Evolutionary conservation across 345 rosid genomes (phyloP), one percentile per base, ranked within the genome.

Genomic region (Citrus reticulata): DNA sequence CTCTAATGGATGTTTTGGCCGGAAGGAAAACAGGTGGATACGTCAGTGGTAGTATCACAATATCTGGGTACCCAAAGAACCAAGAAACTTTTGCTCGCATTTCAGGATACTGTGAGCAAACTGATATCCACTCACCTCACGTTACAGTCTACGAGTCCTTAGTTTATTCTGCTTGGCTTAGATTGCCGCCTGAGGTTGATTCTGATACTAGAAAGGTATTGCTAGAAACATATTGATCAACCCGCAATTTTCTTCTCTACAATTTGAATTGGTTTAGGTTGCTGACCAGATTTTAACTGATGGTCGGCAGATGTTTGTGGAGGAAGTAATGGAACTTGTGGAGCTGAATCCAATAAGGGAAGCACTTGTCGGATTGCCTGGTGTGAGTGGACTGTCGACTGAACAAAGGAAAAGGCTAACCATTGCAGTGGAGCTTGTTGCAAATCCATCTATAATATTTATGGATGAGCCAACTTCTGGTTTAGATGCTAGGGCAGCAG

Each of bases 381-480:
- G 91, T 0, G 88, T 88, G 40, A 83, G 85, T 55, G 93, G 93
- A 34, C 91, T 91, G 46, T 88, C 92, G 27, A 88, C 88, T 0
- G 92, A 88, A 80, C 93, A 88, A 77, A 87, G 92, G 59, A 91
- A 91, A 79, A 85, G 95, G 87, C 79, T 91, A 73, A 91, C 95
- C 2, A 84, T 90, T 65, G 95, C 93, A 4, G 93, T 90, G 32
- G 93, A 91, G 80, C 93, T 90, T 22, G 90, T 90, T 17, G 91
- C 92, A n/a, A 91, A 91, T 73, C 95, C 95, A 9, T 87, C 91
- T 9, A 90, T 91, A 78, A 91, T 88, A 69, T 91, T 91, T 84
- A 90, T 91, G 93, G 95, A 91, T 42, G 93, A 91, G 78, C 95
- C 95, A 42, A 91, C 95, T 29, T 88, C 93, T 7, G 93, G 91